Conservation (phyloP, 352 stramenopile genomes). For the Pythium grandisporangium region DNA sequence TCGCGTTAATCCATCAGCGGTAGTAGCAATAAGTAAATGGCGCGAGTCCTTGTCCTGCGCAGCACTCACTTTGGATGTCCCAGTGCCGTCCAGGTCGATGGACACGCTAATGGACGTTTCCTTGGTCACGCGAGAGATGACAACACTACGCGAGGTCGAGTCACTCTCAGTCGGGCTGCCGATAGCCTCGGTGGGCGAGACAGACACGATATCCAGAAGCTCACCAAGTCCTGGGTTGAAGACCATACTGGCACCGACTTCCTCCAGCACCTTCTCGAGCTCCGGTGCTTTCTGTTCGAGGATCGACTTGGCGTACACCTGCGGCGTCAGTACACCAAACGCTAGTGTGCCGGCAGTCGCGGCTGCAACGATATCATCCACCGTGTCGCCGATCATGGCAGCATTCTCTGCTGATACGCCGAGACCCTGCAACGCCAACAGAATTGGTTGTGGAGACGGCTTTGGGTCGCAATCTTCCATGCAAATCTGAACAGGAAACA, state of each 20-base stretch:
- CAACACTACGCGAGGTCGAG: background rate
- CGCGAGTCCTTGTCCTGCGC: too few relatives aligned
- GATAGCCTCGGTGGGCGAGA: slow-evolving; percentile 4
- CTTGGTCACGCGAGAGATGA: slow-evolving; percentile 83
- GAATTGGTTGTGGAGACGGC: slow-evolving; percentile 88
- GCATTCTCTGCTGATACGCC: slow-evolving; percentile 57
- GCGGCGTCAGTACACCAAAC: slow-evolving; percentile 83
- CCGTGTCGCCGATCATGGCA: slow-evolving; percentile 94
- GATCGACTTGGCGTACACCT: slow-evolving; percentile 70
- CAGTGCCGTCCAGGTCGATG: slow-evolving; percentile 84
- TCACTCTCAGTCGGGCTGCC: background rate
- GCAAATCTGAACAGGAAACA: slow-evolving; percentile 90
- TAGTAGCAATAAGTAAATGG: too few relatives aligned
- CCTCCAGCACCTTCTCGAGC: slow-evolving; percentile 40
- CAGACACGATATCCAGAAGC: slow-evolving; percentile 71
- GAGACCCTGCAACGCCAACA: slow-evolving; percentile 80
- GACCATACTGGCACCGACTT: slow-evolving; percentile 50
- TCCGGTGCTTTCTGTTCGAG: slow-evolving; percentile 41
- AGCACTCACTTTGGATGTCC: slow-evolving; percentile 61
- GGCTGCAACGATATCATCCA: slow-evolving; percentile 92
- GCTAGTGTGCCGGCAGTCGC: slow-evolving; percentile 54
- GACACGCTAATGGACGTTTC: slow-evolving; percentile 92
- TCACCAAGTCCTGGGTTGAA: slow-evolving; percentile 67
- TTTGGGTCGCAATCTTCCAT: slow-evolving; percentile 96
- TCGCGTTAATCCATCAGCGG: too few relatives aligned